Percentiles rank a stretch among this genome's conserved stretches.
phyloP scores from a whole-genome alignment of 2,329 filamentous ascomycete genomes.

The Penicillium sclerotiorum region DNA sequence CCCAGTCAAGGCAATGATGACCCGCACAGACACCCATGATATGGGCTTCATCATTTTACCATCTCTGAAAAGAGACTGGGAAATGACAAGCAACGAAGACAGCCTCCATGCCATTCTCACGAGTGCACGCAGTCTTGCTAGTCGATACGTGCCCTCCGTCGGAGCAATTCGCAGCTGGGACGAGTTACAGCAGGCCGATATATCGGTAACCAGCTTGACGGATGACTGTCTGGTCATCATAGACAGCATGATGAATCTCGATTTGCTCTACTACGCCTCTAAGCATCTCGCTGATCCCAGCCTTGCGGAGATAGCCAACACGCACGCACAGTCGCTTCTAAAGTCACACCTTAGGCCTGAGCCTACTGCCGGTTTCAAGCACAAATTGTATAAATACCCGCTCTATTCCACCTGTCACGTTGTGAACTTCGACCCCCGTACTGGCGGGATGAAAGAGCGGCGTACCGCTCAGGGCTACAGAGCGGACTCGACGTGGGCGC shows the following conservation, averaged over 20 bases:
- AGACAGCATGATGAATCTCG: constrained; percentile 8
- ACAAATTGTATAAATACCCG: constrained; percentile 2
- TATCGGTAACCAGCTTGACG: constrained; percentile 7
- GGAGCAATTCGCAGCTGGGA: constrained; percentile 9
- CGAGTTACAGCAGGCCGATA: constrained; percentile 1
- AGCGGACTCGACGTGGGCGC: constrained; percentile 7
- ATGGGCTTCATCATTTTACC: constrained; percentile 11
- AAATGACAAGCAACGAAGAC: constrained; percentile 1
- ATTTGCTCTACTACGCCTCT: constrained; percentile 7
- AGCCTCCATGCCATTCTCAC: constrained; percentile 5
- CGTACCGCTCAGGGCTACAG: constrained; percentile 6
- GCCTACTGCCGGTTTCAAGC: not conserved
- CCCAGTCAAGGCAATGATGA: constrained; percentile 3
- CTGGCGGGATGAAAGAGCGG: constrained; percentile 2
- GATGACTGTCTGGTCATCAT: constrained; percentile 8
- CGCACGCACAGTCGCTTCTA: constrained; percentile 4
- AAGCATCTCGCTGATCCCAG: not conserved
- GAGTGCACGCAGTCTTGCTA: constrained; percentile 4
- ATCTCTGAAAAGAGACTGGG: constrained; percentile 4
- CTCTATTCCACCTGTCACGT: constrained; percentile 8
- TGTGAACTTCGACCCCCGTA: constrained; percentile 2
- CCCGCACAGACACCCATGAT: constrained; percentile 10
- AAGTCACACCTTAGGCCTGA: constrained; percentile 5
- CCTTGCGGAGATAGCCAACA: not conserved
- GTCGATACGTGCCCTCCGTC: not conserved